A percentile compares a stretch with the other conserved stretches of the same genome.
Conservation (phyloP, 139 green algal species). For the Dunaliella sp. region DNA sequence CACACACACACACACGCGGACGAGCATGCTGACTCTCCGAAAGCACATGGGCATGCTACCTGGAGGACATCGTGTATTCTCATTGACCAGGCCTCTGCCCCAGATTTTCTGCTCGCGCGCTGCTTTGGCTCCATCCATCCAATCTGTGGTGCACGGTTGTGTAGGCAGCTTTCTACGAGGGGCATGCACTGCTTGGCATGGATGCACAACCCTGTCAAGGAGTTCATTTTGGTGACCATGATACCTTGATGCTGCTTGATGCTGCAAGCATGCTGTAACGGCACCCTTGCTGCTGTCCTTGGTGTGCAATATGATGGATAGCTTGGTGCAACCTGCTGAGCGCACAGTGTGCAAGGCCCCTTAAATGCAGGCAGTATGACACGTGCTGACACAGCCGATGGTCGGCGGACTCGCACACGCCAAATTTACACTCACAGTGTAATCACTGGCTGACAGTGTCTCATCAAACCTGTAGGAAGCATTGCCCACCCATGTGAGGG, state of each 20-base stretch:
- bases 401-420: background rate
- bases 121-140: constrained; percentile 44
- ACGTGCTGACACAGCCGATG: too few species aligned
- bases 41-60: too few species aligned
- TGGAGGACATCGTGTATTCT: constrained; percentile 37
- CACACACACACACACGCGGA: too few species aligned
- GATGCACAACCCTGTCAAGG: too few species aligned
- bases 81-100: constrained; percentile 51
- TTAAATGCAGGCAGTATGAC: too few species aligned
- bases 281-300: background rate
- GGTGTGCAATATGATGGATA: background rate
- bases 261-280: background rate
- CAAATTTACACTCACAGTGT: background rate
- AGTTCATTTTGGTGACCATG: background rate
- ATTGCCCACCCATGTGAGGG: too few species aligned
- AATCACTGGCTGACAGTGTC: background rate
- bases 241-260: background rate
- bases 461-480: too few species aligned
- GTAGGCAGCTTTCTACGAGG: too few species aligned
- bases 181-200: background rate
- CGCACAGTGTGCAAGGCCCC: too few species aligned
- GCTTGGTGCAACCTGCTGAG: too few species aligned
- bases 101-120: constrained; percentile 36
- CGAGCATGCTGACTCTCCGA: too few species aligned
- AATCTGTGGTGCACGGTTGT: constrained; percentile 18